Evolutionary conservation across 495 filamentous ascomycete genomes (phyloP).

Genomic region (Penicillium paradoxum): DNA sequence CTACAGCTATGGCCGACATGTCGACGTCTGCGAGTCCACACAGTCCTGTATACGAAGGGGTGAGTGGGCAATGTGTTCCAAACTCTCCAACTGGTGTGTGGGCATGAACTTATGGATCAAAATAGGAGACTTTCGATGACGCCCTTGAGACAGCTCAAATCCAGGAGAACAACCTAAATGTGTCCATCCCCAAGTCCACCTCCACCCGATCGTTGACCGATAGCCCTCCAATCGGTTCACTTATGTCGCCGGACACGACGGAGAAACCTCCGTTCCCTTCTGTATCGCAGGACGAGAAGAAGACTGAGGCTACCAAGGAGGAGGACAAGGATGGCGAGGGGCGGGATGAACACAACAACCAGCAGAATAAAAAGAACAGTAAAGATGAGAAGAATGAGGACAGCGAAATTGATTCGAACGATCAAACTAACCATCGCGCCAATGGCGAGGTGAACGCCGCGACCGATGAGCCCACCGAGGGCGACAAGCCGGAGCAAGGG

Average conservation of each 20-base stretch:
- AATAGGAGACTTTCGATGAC: constrained; percentile 74
- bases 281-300: constrained; percentile 27
- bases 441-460: constrained; percentile 10
- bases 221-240: constrained; percentile 39
- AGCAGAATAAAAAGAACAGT: constrained; percentile 13
- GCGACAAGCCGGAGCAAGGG: constrained; percentile 19
- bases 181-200: constrained; percentile 33
- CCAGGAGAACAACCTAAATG: constrained; percentile 27
- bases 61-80: constrained; percentile 19
- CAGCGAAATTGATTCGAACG: not conserved
- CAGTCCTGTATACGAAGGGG: constrained; percentile 48
- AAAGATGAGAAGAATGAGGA: not conserved
- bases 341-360: constrained; percentile 13
- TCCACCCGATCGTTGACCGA: constrained; percentile 47
- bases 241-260: constrained; percentile 32
- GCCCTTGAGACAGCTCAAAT: constrained; percentile 52
- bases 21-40: constrained; percentile 37
- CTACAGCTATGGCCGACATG: constrained; percentile 22
- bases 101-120: constrained; percentile 8
- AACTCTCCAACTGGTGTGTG: not conserved
- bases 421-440: not conserved
- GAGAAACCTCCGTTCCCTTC: constrained; percentile 33
- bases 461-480: constrained; percentile 11
- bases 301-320: constrained; percentile 13
- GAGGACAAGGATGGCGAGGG: constrained; percentile 31